Conservation (phyloP, 2,329 filamentous ascomycete genomes). For the Claviceps spartinae region DNA sequence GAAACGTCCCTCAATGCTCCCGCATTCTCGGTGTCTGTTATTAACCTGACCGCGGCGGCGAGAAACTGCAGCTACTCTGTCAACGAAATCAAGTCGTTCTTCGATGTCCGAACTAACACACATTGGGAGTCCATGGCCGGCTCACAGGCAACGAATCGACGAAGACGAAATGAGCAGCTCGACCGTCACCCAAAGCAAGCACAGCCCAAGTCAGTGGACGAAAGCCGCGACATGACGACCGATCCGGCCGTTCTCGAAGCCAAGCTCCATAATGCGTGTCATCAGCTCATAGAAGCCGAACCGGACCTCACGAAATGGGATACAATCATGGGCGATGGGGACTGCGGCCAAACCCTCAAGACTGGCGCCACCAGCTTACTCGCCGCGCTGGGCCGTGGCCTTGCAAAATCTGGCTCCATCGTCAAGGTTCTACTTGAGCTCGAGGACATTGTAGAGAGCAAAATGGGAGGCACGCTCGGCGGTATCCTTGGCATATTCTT, state of each 20-base stretch:
- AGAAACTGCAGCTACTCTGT: constrained; percentile 30
- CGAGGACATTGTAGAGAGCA: constrained; percentile 41
- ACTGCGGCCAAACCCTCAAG: constrained; percentile 50
- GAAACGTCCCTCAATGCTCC: constrained; percentile 62
- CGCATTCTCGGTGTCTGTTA: constrained; percentile 54
- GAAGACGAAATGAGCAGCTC: constrained; percentile 28
- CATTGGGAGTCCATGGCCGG: constrained; percentile 40
- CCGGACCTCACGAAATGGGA: constrained; percentile 51
- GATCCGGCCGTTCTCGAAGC: constrained; percentile 38
- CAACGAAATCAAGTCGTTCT: constrained; percentile 44
- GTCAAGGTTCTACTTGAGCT: constrained; percentile 33
- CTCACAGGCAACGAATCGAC: constrained; percentile 23
- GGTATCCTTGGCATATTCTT: constrained; percentile 43
- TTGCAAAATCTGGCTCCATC: constrained; percentile 30
- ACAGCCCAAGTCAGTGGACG: constrained; percentile 22
- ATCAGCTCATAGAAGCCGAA: constrained; percentile 40
- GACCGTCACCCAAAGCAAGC: constrained; percentile 20
- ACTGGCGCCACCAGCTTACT: constrained; percentile 35
- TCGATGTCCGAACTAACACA: constrained; percentile 50
- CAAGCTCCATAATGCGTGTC: constrained; percentile 41
- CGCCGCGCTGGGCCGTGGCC: constrained; percentile 30
- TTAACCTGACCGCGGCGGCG: constrained; percentile 41
- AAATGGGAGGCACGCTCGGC: constrained; percentile 40
- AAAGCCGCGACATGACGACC: constrained; percentile 30
- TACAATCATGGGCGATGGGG: constrained; percentile 50